Base-by-base conservation (phyloP, 345 rosid genomes). In the Cardiospermum halicacabum region DNA sequence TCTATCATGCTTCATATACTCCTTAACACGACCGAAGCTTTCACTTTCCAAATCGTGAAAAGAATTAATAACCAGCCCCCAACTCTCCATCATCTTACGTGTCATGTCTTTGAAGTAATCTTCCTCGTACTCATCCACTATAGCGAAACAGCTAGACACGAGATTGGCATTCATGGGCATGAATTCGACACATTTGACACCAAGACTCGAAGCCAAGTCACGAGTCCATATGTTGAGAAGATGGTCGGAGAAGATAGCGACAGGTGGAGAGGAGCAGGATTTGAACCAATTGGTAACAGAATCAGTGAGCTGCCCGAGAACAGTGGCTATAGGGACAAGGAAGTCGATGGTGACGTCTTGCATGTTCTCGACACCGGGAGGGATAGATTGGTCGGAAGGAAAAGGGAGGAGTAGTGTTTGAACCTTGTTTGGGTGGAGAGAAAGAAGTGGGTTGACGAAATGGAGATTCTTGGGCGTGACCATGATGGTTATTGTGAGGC, bases 391-490 rank as follows among this genome's bases (percentile, higher is more conserved):
- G 58, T 72, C 65, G 7, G 67, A 34, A 5, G 76, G 76, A 9
- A 72, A 43, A 24, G 67, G 72, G 3, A 71, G 64, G 32, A 48
- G 12, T 19, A 71, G 24, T 18, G 64, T 13, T 24, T 37, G 55
- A 32, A 63, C 21, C 6, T 18, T 47, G 12, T 0, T 37, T 1
- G 70, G 64, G 50, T 75, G 72, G 10, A 21, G 4, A 66, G 74
- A 54, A 40, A 72, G 64, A 13, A 76, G 65, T 6, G 80, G 65
- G 6, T 66, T 56, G 5, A 72, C 54, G 11, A 26, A 25, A 0
- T 57, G 37, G 58, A 68, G 71, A 60, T 76, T 72, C 55, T 65
- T 72, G 21, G 74, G 76, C 1, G 76, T 72, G 49, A 66, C 66
- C 8, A 76, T 12, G 11, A 76, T 31, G 51, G 80, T 68, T 50